These are phyloP conservation scores for Xylaria nigripes DNA, from an alignment of 495 filamentous ascomycete species.

Conservation along the genomic window DNA sequence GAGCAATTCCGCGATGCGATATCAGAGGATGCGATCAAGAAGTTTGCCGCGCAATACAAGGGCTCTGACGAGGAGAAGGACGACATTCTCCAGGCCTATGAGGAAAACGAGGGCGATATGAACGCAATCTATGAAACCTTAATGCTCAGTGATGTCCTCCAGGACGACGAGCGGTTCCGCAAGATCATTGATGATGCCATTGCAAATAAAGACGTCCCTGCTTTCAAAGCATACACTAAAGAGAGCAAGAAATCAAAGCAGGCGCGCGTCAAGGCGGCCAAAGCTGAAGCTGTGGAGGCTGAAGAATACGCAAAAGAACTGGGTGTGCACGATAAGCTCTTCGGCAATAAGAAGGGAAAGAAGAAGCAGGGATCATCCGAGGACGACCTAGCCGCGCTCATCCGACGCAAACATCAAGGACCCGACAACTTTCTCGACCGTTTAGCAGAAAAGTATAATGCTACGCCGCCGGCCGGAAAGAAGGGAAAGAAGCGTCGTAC, in stretches of 20 bases:
- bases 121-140: constrained; percentile 67
- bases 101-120: constrained; percentile 60
- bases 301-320: constrained; percentile 63
- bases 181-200: constrained; percentile 78
- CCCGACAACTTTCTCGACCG: constrained; percentile 52
- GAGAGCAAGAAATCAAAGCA: constrained; percentile 60
- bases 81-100: constrained; percentile 71
- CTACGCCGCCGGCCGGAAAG: constrained; percentile 28
- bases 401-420: constrained; percentile 30
- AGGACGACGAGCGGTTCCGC: constrained; percentile 82
- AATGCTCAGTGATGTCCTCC: constrained; percentile 74
- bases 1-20: constrained; percentile 69
- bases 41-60: constrained; percentile 71
- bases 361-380: constrained; percentile 36
- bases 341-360: constrained; percentile 29
- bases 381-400: constrained; percentile 35
- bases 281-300: constrained; percentile 62
- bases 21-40: constrained; percentile 57
- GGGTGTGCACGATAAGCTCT: constrained; percentile 54
- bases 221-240: constrained; percentile 58
- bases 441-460: constrained; percentile 67
- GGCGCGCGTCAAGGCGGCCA: constrained; percentile 54
- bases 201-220: constrained; percentile 51
- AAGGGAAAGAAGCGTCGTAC: constrained; percentile 43
- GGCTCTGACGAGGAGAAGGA: constrained; percentile 73